These are phyloP conservation scores for Dryadomyces quercus-mongolicae DNA, from an alignment of 2,329 filamentous ascomycete genomes.

Conservation along the genomic window DNA sequence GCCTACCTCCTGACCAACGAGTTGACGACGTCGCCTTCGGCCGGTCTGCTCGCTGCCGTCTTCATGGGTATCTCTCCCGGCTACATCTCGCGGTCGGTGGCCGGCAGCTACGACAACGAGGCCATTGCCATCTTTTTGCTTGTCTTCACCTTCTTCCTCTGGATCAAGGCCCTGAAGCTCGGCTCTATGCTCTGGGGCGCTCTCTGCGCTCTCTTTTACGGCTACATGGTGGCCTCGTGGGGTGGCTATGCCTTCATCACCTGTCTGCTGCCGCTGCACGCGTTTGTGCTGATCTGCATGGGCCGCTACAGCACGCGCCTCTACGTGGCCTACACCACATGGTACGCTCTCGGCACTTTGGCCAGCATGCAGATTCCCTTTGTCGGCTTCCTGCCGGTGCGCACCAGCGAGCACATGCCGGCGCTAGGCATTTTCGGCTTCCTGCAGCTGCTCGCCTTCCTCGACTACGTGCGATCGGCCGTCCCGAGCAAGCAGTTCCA, in stretches of 20 bases:
- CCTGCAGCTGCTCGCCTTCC: conserved; percentile 83
- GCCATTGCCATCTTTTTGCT: conserved; percentile 98
- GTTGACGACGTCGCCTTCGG: conserved; percentile 91
- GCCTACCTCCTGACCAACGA: conserved; percentile 93
- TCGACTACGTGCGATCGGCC: conserved; percentile 80
- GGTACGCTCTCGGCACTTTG: conserved; percentile 91
- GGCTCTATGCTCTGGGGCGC: conserved; percentile 96
- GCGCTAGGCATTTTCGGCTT: conserved; percentile 92
- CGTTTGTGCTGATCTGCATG: conserved; percentile 92
- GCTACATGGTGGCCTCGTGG: conserved; percentile 99
- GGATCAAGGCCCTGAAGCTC: conserved; percentile 97
- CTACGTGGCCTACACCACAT: conserved; percentile 95
- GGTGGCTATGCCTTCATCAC: conserved; percentile 99
- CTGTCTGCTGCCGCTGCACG: conserved; percentile 86
- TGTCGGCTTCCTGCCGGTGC: conserved; percentile 90
- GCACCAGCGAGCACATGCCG: conserved; percentile 97
- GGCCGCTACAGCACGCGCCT: conserved; percentile 87
- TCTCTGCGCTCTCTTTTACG: conserved; percentile 89
- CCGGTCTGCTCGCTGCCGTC: conserved; percentile 80
- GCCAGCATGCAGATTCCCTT: conserved; percentile 99
- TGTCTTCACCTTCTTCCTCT: conserved; percentile 96
- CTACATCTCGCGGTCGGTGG: conserved; percentile 95
- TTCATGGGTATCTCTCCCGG: conserved; percentile 98
- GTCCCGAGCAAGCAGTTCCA: conserved; percentile 90
- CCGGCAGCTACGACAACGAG: conserved; percentile 95